Evolutionary conservation across 2,329 filamentous ascomycete species (phyloP), one percentile per base, ranked within the genome.

Genomic region (Daldinia sp.): DNA sequence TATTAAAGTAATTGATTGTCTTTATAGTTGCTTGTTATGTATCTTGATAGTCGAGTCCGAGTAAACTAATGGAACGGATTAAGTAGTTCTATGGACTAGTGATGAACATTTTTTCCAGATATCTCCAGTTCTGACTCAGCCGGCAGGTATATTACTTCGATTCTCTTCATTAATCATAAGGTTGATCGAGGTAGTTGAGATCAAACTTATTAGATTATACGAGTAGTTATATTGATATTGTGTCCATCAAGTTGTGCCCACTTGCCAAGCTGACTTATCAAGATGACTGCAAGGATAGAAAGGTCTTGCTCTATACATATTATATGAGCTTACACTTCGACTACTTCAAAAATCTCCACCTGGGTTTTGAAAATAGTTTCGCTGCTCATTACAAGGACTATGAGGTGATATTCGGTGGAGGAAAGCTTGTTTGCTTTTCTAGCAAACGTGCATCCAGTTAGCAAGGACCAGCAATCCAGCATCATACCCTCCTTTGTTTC

Each of bases 361-460:
- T 10, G 10, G 12, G 10, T 12, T n/a, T n/a, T 4, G 10, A 39
- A 12, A 12, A 13, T n/a, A 4, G 13, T 12, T 39, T 39, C 37
- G 6, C 13, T 39, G 6, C 12, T 39, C 4, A 13, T 39, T 39
- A 13, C 20, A 20, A 46, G 42, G 42, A 9, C 18, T 9, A 15
- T 15, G 44, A 28, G 23, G 10, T 50, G 13, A 50, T 50, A 13
- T 2, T 28, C 28, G 10, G 44, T 28, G 44, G 13, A 26, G 6
- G 5, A 26, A 28, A 26, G 12, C 35, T 35, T 37, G 51, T 54
- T 54, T 54, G 51, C 33, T 37, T 37, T 15, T 35, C n/a, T 37
- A 54, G 33, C 51, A 54, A 54, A 37, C 51, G 4, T 37, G 3
- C 28, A 48, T n/a, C 20, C 23, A 20, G 12, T 48, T 48, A 48